phyloP scores from a whole-genome alignment of 2,329 filamentous ascomycete genomes.

The Aaosphaeria pasadenensis region DNA sequence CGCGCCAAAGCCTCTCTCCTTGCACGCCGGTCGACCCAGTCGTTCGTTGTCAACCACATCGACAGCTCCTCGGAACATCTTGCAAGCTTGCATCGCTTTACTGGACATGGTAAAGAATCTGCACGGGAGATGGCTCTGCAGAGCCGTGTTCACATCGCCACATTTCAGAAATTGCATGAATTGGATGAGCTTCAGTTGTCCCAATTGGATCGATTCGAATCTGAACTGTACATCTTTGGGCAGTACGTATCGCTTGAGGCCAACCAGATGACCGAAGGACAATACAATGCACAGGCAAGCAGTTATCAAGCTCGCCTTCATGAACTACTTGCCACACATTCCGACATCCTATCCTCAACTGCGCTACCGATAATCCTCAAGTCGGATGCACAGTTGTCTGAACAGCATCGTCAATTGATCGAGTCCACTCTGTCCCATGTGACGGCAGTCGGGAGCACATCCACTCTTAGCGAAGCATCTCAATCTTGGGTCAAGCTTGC shows the following conservation, averaged over 20 bases:
- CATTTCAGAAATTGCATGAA: slow-evolving; percentile 18
- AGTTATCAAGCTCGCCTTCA: slow-evolving; percentile 22
- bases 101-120: slow-evolving; percentile 19
- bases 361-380: too few species aligned
- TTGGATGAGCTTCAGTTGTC: slow-evolving; percentile 37
- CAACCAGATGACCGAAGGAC: slow-evolving; percentile 29
- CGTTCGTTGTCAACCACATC: slow-evolving; percentile 6
- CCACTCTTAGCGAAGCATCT: slow-evolving; percentile 25
- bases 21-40: slow-evolving; percentile 34
- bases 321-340: slow-evolving; percentile 21
- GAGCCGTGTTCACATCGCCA: slow-evolving; percentile 25
- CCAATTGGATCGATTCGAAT: slow-evolving; percentile 40
- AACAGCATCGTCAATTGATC: too few species aligned
- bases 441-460: background rate
- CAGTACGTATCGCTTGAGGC: slow-evolving; percentile 34
- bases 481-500: slow-evolving; percentile 73
- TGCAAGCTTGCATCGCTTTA: slow-evolving; percentile 19
- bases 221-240: slow-evolving; percentile 38
- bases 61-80: slow-evolving; percentile 15
- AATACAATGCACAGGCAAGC: slow-evolving; percentile 21
- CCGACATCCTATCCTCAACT: slow-evolving; percentile 5
- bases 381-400: too few species aligned
- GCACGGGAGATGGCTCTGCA: slow-evolving; percentile 22
- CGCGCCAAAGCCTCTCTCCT: slow-evolving; percentile 30
- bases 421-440: background rate